Base-by-base conservation (phyloP, 352 stramenopile genomes). In the Phytopythium mirpurense region DNA sequence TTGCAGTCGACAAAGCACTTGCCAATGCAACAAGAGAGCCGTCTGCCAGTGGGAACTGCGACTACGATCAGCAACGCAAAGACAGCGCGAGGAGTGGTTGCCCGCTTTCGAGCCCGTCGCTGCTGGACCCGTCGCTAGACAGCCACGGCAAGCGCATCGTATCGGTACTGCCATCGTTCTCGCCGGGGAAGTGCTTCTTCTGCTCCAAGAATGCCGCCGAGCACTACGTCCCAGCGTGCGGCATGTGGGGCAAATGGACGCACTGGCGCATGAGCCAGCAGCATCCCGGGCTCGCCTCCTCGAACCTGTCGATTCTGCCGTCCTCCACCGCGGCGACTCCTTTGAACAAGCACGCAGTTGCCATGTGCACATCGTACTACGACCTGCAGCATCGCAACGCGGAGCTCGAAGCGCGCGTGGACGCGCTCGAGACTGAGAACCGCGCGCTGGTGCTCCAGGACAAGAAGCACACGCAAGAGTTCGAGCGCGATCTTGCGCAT, bases 291-390 rank as follows among this genome's bases (percentile, higher is more conserved):
- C 58, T 62, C 37, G 26, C 47, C 4, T 62, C 63, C 12, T 61
- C 62, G 21, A 51, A 3, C 50, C 56, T 31, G 29, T 54, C 48
- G 2, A 54, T 54, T n/a, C 36, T 45, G 15, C 41, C 49, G 14
- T 48, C 60, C 6, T 19, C 46, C 2, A 21, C 59, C 19, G 50
- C 59, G 15, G 23, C 26, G n/a, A 32, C 15, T 18, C 49, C 23
- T 9, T 19, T 48, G 4, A 41, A 38, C 9, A 88, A 88, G 32
- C 62, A 63, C 10, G 63, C 71, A 0, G 54, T 68, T 18, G 68
- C 71, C 12, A 93, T 93, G 83, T 93, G 83, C 57, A 93, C 83
- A 8, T 93, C 83, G 9, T 93, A 93, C 54, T 91, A 88, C 48
- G 83, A 93, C 56, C 60, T 93, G 21, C 78, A 93, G 54, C 82